A percentile compares a stretch with the other conserved stretches of the same genome.
Evolutionary conservation across 108 stramenopile genomes (phyloP).

Genomic region (Thalassiosira profunda): DNA sequence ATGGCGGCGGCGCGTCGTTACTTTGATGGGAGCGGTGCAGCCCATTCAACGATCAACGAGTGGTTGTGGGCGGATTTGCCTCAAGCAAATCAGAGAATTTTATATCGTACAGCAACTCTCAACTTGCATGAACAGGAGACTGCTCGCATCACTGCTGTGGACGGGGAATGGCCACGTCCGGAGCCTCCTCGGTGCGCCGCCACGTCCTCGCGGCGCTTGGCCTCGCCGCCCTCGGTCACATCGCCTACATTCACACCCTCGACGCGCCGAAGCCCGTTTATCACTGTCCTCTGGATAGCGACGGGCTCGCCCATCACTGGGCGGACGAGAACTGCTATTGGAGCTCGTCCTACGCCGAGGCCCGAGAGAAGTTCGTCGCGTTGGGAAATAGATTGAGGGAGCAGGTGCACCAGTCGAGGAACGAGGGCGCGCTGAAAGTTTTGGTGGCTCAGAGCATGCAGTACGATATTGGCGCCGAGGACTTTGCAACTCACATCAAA

Average conservation of each 20-base stretch:
- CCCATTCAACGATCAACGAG: no score
- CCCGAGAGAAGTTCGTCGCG: slow-evolving; percentile 44
- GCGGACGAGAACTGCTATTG: slow-evolving; percentile 44
- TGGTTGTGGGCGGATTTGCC: no score
- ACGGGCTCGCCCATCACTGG: slow-evolving; percentile 12
- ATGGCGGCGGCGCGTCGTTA: no score
- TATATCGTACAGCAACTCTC: no score
- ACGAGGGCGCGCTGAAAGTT: background rate
- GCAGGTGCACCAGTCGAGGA: background rate
- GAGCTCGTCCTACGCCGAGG: slow-evolving; percentile 37
- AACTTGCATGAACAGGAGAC: no score
- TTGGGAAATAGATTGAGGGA: slow-evolving; percentile 35
- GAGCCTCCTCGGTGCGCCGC: background rate
- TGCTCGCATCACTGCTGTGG: background rate
- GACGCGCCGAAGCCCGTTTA: slow-evolving; percentile 34
- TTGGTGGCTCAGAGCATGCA: slow-evolving; percentile 34
- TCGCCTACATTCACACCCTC: slow-evolving; percentile 7
- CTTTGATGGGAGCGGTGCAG: no score
- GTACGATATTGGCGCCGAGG: slow-evolving; percentile 21
- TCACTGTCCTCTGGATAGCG: slow-evolving; percentile 34
- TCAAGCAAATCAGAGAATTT: no score
- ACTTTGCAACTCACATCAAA: slow-evolving; percentile 8
- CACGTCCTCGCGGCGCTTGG: background rate
- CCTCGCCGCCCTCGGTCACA: background rate
- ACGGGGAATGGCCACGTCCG: no score